A percentile compares a stretch with the other conserved stretches of the same genome.
phyloP scores from a whole-genome alignment of 345 rosid species.

The Camelina sativa region DNA sequence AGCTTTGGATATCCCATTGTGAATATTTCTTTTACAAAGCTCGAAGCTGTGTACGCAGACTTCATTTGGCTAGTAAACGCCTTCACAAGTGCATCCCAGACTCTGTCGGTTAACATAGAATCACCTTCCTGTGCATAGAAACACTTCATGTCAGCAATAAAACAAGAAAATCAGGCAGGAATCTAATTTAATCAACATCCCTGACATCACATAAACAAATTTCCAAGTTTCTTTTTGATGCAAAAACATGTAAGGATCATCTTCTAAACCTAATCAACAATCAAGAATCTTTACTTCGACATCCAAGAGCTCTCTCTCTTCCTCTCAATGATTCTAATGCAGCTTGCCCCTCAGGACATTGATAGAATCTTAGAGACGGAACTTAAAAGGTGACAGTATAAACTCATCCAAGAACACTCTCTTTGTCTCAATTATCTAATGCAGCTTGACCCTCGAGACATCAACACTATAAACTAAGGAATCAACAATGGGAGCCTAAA shows the following conservation, averaged over 20 bases:
- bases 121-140: slow-evolving; percentile 73
- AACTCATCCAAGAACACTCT: background rate
- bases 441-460: background rate
- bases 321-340: too few species aligned
- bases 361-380: background rate
- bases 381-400: too few species aligned
- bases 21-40: slow-evolving; percentile 95
- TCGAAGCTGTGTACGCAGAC: slow-evolving; percentile 94
- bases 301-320: too few species aligned
- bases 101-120: slow-evolving; percentile 78
- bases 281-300: too few species aligned
- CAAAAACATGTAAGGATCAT: slow-evolving; percentile 17
- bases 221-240: background rate
- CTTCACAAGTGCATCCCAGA: slow-evolving; percentile 96
- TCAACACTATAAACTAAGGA: background rate
- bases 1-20: slow-evolving; percentile 95
- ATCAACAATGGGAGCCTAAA: background rate
- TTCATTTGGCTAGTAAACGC: slow-evolving; percentile 93
- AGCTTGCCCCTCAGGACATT: background rate
- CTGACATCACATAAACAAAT: slow-evolving; percentile 22
- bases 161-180: background rate
- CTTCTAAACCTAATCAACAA: too few species aligned
- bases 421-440: background rate
- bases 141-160: slow-evolving; percentile 40
- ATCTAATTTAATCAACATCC: background rate